Conservation (phyloP, 1,284 basidiomycete genomes). For the Chondrostereum purpureum region DNA sequence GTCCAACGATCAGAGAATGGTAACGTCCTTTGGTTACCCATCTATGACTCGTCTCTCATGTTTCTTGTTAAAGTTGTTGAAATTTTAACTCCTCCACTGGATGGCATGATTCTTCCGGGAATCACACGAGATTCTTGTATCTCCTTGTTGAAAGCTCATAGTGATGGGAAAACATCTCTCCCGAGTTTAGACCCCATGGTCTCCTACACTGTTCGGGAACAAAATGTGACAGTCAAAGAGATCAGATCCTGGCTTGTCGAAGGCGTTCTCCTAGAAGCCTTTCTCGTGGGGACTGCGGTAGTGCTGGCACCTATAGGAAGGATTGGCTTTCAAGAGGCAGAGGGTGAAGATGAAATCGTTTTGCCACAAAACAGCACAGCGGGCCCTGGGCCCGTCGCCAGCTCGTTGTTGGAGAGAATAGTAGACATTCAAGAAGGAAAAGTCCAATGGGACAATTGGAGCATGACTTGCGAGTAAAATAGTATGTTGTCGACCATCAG, state of each 20-base stretch:
- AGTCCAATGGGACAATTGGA: slow-evolving; percentile 47
- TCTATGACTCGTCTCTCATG: too few relatives aligned
- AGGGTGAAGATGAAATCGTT: slow-evolving; percentile 34
- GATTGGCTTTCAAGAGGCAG: slow-evolving; percentile 24
- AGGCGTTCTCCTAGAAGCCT: not conserved
- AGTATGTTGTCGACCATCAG: too few relatives aligned
- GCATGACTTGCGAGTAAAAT: slow-evolving; percentile 30
- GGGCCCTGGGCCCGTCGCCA: slow-evolving; percentile 49
- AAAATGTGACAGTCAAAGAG: slow-evolving; percentile 31
- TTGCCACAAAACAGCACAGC: slow-evolving; percentile 34
- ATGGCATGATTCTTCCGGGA: slow-evolving; percentile 69
- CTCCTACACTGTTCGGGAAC: slow-evolving; percentile 33
- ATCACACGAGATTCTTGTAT: slow-evolving; percentile 77
- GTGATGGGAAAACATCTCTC: slow-evolving; percentile 15
- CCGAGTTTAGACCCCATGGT: not conserved
- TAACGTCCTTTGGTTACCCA: slow-evolving; percentile 12
- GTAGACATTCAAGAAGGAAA: slow-evolving; percentile 63
- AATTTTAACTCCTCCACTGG: slow-evolving; percentile 68
- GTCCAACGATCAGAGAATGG: slow-evolving; percentile 42
- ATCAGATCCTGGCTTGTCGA: not conserved
- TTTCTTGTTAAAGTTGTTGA: too few relatives aligned
- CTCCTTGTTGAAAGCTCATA: slow-evolving; percentile 41
- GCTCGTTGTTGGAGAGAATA: slow-evolving; percentile 48
- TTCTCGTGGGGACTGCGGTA: slow-evolving; percentile 29
- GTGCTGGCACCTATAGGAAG: slow-evolving; percentile 33